A percentile compares a stretch with the other conserved stretches of the same genome.
phyloP scores from a whole-genome alignment of 2,329 filamentous ascomycete genomes.

The Pezicula carpinea region DNA sequence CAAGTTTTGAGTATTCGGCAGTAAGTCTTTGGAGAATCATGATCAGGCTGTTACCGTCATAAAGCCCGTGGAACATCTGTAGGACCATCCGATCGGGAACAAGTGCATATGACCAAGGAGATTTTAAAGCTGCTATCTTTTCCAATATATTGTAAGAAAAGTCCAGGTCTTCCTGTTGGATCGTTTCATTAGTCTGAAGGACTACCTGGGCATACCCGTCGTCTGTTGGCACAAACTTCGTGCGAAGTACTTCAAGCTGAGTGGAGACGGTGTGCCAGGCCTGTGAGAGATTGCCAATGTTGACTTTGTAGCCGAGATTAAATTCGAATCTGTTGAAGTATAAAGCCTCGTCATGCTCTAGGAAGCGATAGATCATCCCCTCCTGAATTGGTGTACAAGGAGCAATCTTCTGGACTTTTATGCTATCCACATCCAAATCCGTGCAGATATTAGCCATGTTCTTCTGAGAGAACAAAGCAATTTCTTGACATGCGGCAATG shows the following conservation, averaged over 20 bases:
- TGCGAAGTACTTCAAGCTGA: slow-evolving; percentile 62
- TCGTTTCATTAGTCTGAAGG: slow-evolving; percentile 36
- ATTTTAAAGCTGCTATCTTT: slow-evolving; percentile 21
- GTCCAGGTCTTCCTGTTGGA: slow-evolving; percentile 37
- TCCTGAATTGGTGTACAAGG: slow-evolving; percentile 85
- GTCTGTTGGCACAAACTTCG: slow-evolving; percentile 65
- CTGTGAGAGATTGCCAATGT: slow-evolving; percentile 41
- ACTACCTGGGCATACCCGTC: slow-evolving; percentile 76
- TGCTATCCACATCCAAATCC: slow-evolving; percentile 43
- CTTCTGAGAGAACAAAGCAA: slow-evolving; percentile 34
- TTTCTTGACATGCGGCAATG: slow-evolving; percentile 32
- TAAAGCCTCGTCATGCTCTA: slow-evolving; percentile 49
- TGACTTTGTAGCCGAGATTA: slow-evolving; percentile 39
- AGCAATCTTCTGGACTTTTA: slow-evolving; percentile 65
- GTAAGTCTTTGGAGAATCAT: slow-evolving; percentile 59
- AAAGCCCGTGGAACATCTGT: slow-evolving; percentile 79
- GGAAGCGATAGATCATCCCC: slow-evolving; percentile 72
- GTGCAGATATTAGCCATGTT: slow-evolving; percentile 31
- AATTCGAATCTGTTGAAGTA: slow-evolving; percentile 80
- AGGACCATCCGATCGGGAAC: slow-evolving; percentile 43
- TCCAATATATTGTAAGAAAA: slow-evolving; percentile 20
- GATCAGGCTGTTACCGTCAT: slow-evolving; percentile 76
- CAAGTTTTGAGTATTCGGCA: slow-evolving; percentile 39
- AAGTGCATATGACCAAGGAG: slow-evolving; percentile 19
- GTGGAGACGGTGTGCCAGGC: slow-evolving; percentile 55